Evolutionary conservation across 75 land plant species (phyloP).

Genomic region (Picea glauca): DNA sequence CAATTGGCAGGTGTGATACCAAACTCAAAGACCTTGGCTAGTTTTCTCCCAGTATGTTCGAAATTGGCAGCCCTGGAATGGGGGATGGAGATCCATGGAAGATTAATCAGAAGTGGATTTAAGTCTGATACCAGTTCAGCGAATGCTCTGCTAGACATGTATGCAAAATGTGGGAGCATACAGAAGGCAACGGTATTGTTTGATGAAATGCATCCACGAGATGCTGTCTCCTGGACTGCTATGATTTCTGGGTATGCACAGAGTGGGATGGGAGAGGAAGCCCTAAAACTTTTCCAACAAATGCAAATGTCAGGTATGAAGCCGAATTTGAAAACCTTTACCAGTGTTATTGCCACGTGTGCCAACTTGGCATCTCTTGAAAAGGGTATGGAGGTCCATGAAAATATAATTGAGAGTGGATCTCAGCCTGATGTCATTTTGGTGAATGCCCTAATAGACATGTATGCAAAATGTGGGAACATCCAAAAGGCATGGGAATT

Average conservation of each 20-base stretch:
- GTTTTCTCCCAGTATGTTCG: slow-evolving; percentile 29
- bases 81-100: slow-evolving; percentile 26
- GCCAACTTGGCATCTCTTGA: slow-evolving; percentile 9
- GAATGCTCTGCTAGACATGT: slow-evolving; percentile 38
- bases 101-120: slow-evolving; percentile 14
- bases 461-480: slow-evolving; percentile 25
- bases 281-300: not conserved
- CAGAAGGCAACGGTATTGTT: slow-evolving; percentile 14
- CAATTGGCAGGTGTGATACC: slow-evolving; percentile 13
- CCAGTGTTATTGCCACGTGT: slow-evolving; percentile 11
- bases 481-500: slow-evolving; percentile 4
- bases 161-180: slow-evolving; percentile 37
- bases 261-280: slow-evolving; percentile 12
- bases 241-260: slow-evolving; percentile 28
- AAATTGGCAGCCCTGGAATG: slow-evolving; percentile 11
- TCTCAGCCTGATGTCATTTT: slow-evolving; percentile 2
- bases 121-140: slow-evolving; percentile 13
- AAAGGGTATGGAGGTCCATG: slow-evolving; percentile 22
- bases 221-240: slow-evolving; percentile 38
- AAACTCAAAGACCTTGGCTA: slow-evolving; percentile 13
- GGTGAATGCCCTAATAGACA: slow-evolving; percentile 18
- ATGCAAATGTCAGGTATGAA: slow-evolving; percentile 5
- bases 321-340: slow-evolving; percentile 14
- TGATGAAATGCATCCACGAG: slow-evolving; percentile 20
- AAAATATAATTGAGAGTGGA: not conserved